Evolutionary conservation across 805 yeast species (phyloP).

Genomic region (Komagataella pastoris): DNA sequence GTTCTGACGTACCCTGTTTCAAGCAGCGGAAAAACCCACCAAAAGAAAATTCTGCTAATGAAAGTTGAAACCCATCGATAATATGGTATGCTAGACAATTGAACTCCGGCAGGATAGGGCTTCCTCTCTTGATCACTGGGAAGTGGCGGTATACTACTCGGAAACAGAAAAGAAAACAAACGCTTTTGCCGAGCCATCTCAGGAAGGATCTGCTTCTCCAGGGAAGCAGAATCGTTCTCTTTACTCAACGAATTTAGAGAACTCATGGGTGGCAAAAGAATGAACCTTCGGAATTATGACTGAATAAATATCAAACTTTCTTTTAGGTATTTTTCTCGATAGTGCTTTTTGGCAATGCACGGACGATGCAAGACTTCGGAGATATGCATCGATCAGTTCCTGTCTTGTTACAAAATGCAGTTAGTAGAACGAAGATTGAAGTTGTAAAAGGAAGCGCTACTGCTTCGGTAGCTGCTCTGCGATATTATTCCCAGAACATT

Average conservation of each 20-base stretch:
- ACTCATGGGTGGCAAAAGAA: not conserved
- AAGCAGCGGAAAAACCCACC: slow-evolving; percentile 61
- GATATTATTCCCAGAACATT: too few relatives aligned
- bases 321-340: not conserved
- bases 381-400: too few relatives aligned
- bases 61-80: slow-evolving; percentile 20
- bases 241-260: not conserved
- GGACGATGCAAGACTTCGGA: too few relatives aligned
- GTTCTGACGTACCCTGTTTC: slow-evolving; percentile 60
- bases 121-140: slow-evolving; percentile 37
- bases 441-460: too few relatives aligned
- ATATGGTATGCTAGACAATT: slow-evolving; percentile 43
- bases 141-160: slow-evolving; percentile 33
- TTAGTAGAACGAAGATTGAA: too few relatives aligned
- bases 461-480: too few relatives aligned
- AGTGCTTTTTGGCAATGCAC: not conserved
- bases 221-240: not conserved
- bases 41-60: slow-evolving; percentile 32
- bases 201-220: not conserved
- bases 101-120: slow-evolving; percentile 30
- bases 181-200: slow-evolving; percentile 3
- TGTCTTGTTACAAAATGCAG: too few relatives aligned
- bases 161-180: slow-evolving; percentile 3
- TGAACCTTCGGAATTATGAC: not conserved
- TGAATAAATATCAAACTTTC: too few relatives aligned